Conservation (phyloP, 164 flowering plant genomes). For the Annona squamosa region DNA sequence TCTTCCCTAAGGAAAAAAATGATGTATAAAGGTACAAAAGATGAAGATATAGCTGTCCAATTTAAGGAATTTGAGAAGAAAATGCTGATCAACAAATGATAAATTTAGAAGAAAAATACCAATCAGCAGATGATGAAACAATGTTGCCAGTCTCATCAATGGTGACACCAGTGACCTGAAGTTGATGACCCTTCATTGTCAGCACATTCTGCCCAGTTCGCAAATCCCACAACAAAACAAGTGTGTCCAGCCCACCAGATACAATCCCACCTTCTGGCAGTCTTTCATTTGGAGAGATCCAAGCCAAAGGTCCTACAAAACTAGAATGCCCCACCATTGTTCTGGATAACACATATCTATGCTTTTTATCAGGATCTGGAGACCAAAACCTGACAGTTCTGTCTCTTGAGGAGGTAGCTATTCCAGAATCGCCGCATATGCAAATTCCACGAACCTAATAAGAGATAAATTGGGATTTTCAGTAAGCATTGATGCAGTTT, state of each 20-base stretch:
- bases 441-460: slow-evolving; percentile 85
- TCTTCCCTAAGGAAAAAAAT: no score
- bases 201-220: slow-evolving; percentile 55
- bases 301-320: slow-evolving; percentile 89
- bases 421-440: slow-evolving; percentile 58
- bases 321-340: slow-evolving; percentile 78
- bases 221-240: slow-evolving; percentile 78
- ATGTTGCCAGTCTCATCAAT: slow-evolving; percentile 57
- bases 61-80: neutral
- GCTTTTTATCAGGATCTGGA: slow-evolving; percentile 32
- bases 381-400: slow-evolving; percentile 75
- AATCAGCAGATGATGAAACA: slow-evolving; percentile 73
- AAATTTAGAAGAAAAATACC: slow-evolving; percentile 43
- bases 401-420: slow-evolving; percentile 92
- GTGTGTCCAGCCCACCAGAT: slow-evolving; percentile 96
- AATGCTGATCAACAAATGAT: slow-evolving; percentile 74
- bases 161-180: slow-evolving; percentile 76
- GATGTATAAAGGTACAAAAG: neutral
- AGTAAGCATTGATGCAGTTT: neutral
- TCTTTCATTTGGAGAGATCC: slow-evolving; percentile 64
- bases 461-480: neutral
- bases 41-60: neutral
- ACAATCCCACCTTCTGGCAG: slow-evolving; percentile 76
- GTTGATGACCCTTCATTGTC: slow-evolving; percentile 68
- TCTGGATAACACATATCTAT: slow-evolving; percentile 36